Evolutionary conservation across 768 basidiomycete species (phyloP).

Genomic region (Hydnomerulius pinastri): DNA sequence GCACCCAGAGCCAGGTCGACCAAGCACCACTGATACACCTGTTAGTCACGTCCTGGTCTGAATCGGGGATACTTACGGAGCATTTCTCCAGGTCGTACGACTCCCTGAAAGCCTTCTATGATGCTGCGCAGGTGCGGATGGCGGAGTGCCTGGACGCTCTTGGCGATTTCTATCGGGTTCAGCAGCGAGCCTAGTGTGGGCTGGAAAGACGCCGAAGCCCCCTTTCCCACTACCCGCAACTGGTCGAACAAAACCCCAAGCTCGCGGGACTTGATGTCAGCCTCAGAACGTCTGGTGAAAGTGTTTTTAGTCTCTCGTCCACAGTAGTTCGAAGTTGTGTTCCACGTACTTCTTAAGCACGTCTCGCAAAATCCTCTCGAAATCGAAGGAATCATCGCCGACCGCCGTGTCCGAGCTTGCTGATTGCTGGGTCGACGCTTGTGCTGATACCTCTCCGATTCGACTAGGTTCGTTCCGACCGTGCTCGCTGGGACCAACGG

Average conservation of each 20-base stretch:
- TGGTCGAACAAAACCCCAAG: slow-evolving; percentile 64
- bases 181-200: slow-evolving; percentile 64
- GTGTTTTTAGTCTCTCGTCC: neutral
- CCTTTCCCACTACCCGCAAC: slow-evolving; percentile 60
- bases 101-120: slow-evolving; percentile 54
- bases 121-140: slow-evolving; percentile 66
- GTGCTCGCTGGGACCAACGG: slow-evolving; percentile 11
- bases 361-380: slow-evolving; percentile 28
- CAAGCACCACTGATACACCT: slow-evolving; percentile 65
- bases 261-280: slow-evolving; percentile 51
- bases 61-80: slow-evolving; percentile 48
- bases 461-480: neutral
- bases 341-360: slow-evolving; percentile 24
- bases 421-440: neutral
- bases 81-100: slow-evolving; percentile 66
- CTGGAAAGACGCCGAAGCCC: slow-evolving; percentile 55
- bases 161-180: slow-evolving; percentile 49
- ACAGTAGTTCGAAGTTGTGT: neutral
- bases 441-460: neutral
- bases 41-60: neutral
- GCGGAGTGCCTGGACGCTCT: slow-evolving; percentile 44
- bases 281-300: slow-evolving; percentile 44
- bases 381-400: slow-evolving; percentile 34
- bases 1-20: slow-evolving; percentile 85
- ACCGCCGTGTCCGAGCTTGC: neutral